These are phyloP conservation scores for Phytophthora sansomeana DNA, from an alignment of 352 stramenopile genomes.

Conservation along the genomic window DNA sequence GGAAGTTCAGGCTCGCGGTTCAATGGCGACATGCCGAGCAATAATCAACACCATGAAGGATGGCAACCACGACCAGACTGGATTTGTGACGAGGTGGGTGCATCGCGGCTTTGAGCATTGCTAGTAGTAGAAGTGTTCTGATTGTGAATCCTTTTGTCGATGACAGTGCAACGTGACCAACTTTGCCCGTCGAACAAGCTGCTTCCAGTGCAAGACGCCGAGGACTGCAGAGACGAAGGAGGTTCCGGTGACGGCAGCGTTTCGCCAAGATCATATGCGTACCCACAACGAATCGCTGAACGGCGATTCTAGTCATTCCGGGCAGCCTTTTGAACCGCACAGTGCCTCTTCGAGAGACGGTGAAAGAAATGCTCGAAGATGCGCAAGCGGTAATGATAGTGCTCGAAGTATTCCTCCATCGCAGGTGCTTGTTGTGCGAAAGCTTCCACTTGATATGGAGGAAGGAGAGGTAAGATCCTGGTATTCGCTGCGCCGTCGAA, in stretches of 20 bases:
- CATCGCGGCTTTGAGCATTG: background rate
- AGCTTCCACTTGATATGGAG: conserved; percentile 74
- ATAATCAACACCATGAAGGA: conserved; percentile 25
- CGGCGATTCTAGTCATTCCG: background rate
- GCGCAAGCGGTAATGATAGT: conserved; percentile 4
- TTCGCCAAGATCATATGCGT: conserved; percentile 12
- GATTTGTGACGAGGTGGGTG: conserved; percentile 70
- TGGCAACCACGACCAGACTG: conserved; percentile 62
- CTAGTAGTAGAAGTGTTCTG: background rate
- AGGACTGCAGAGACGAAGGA: conserved; percentile 49
- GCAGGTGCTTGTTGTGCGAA: conserved; percentile 72
- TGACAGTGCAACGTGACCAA: conserved; percentile 78
- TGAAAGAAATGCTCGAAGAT: conserved; percentile 17
- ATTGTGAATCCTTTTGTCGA: conserved; percentile 1
- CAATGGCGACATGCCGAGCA: background rate
- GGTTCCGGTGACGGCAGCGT: conserved; percentile 33
- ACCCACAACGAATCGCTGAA: conserved; percentile 8
- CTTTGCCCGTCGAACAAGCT: conserved; percentile 66
- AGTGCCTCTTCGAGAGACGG: conserved; percentile 6
- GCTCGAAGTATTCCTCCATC: conserved; percentile 41
- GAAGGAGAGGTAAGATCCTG: conserved; percentile 68
- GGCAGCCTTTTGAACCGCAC: background rate
- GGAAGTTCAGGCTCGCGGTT: conserved; percentile 12
- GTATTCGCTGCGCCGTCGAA: background rate
- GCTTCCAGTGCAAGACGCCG: conserved; percentile 75